Conservation (phyloP, 2,329 filamentous ascomycete genomes). For the Aspergillus phoenicis region DNA sequence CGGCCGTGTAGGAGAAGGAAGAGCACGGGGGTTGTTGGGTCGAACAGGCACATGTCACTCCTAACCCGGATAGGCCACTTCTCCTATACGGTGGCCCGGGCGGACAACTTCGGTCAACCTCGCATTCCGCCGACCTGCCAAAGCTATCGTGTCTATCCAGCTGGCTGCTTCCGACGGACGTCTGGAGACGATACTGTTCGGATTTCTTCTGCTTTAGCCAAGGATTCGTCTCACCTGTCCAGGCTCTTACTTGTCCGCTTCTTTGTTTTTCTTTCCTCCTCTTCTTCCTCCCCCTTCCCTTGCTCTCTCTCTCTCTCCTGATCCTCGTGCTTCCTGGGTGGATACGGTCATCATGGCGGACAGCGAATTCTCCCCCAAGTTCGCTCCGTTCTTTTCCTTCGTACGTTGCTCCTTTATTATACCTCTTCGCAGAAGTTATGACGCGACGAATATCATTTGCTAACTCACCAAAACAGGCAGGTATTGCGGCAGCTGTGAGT, state of each 20-base stretch:
- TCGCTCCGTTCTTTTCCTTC: slow-evolving; percentile 70
- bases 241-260: neutral
- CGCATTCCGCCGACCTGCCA: neutral
- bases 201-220: neutral
- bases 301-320: neutral
- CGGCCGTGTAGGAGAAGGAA: slow-evolving; percentile 23
- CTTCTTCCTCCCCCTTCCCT: neutral
- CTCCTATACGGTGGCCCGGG: slow-evolving; percentile 24
- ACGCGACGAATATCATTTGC: slow-evolving; percentile 13
- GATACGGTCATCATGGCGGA: slow-evolving; percentile 42
- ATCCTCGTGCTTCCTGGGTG: neutral
- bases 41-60: slow-evolving; percentile 30
- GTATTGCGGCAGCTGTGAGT: slow-evolving; percentile 54
- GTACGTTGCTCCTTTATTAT: slow-evolving; percentile 45
- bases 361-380: slow-evolving; percentile 61
- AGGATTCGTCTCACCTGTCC: neutral
- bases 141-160: neutral
- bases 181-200: neutral
- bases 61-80: slow-evolving; percentile 25
- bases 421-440: neutral
- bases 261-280: neutral
- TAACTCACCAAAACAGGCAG: slow-evolving; percentile 43
- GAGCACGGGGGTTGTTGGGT: slow-evolving; percentile 31
- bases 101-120: slow-evolving; percentile 18
- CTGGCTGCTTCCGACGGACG: neutral